Conservation (phyloP, 2,329 filamentous ascomycete genomes). For the Pseudogymnoascus sp. region DNA sequence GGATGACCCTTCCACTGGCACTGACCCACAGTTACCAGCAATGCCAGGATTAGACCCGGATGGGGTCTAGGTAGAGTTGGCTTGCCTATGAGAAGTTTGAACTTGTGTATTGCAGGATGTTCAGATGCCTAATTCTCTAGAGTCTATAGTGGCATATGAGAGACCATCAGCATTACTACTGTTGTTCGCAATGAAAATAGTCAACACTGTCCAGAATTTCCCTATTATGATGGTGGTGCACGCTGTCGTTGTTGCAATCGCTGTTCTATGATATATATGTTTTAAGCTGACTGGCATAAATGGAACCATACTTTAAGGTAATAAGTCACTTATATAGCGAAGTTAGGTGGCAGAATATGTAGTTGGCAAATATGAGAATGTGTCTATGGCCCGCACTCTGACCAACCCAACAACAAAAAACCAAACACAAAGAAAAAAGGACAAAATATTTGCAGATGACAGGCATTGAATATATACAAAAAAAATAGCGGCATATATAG, state of each 20-base stretch:
- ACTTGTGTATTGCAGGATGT: no score
- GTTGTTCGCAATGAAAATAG: not conserved
- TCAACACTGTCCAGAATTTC: not conserved
- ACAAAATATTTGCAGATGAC: not conserved
- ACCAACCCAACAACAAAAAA: not conserved
- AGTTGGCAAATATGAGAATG: not conserved
- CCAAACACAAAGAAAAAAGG: not conserved
- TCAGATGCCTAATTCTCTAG: no score
- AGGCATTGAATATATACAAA: slow-evolving; percentile 4
- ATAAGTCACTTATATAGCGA: not conserved
- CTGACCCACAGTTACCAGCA: no score
- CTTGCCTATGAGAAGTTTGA: no score
- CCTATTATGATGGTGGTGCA: not conserved
- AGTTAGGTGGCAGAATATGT: not conserved
- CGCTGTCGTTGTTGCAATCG: not conserved
- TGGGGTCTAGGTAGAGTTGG: no score
- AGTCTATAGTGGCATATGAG: no score
- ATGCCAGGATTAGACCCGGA: no score
- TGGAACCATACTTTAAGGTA: not conserved
- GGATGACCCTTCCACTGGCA: no score
- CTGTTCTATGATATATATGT: not conserved
- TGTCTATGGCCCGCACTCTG: not conserved
- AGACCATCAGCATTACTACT: no score
- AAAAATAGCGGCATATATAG: not conserved
- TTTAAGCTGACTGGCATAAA: not conserved